Evolutionary conservation across 73 alveolate genomes (phyloP), one percentile per base, ranked within the genome.

Genomic region (Paramecium primaurelia): DNA sequence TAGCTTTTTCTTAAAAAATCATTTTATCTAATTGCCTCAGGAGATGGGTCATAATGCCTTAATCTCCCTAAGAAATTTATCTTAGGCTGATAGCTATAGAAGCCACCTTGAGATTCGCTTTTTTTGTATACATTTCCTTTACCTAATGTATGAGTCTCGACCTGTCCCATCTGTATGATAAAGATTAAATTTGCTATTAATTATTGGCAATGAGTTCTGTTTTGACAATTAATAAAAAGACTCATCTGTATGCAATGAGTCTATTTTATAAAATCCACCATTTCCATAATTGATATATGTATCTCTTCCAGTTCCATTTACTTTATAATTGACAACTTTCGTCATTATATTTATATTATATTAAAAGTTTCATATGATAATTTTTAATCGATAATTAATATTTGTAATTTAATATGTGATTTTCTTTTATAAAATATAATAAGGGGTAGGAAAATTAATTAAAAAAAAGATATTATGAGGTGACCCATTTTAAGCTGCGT

Each of bases 101-200:
- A 80, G 6, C 91, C 91, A 2, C 91, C 91, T 6, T 80, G 26
- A 4, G 71, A 38, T 25, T 80, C 91, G 34, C 91, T 80, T 26
- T 80, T 7, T 40, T 25, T 44, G 7, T 9, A 26, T 22, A 1
- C 12, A 26, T 45, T 28, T 44, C 11, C 14, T 9, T 0, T 80
- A 80, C 91, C 45, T 45, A 8, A 89, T 89, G 75, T 89, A 89
- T 18, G 85, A 40, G 28, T 89, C 94, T 36, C 94, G 49, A 10
- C 94, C 94, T 8, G 94, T 45, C 8, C 94, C 94, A 89, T 89
- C 94, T 22, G 90, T 71, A 30, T 89, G 94, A 38, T 89, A 89
- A 32, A 71, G 84, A 18, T 71, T 83, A 71, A 89, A 45, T 89
- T 89, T 89, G 40, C 64, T 60, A n/a, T 73, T 73, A 59, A 89